phyloP scores from a whole-genome alignment of 1,139 yeast species.

The Williopsis jadinii region DNA sequence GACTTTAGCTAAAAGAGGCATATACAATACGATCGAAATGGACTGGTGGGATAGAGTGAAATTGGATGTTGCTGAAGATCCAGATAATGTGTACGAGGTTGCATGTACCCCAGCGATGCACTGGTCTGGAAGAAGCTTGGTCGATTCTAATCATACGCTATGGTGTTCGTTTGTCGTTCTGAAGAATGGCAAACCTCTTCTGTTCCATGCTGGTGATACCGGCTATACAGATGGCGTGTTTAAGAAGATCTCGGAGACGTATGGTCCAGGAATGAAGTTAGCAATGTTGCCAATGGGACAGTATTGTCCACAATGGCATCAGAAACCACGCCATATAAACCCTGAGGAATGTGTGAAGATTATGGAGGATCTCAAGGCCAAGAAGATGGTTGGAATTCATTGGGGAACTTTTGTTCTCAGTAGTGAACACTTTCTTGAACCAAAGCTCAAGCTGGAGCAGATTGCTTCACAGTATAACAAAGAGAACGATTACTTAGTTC shows the following conservation, averaged over 20 bases:
- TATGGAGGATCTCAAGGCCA: slow-evolving; percentile 53
- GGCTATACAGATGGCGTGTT: slow-evolving; percentile 77
- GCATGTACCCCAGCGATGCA: slow-evolving; percentile 96
- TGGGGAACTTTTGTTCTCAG: slow-evolving; percentile 94
- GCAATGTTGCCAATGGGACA: slow-evolving; percentile 91
- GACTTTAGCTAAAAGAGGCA: slow-evolving; percentile 46
- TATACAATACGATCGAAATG: slow-evolving; percentile 53
- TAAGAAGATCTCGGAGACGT: slow-evolving; percentile 50
- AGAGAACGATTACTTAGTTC: slow-evolving; percentile 37
- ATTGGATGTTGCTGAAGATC: slow-evolving; percentile 28
- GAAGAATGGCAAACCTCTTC: slow-evolving; percentile 57
- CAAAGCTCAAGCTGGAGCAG: slow-evolving; percentile 43
- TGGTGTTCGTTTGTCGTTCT: slow-evolving; percentile 84
- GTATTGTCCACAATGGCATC: slow-evolving; percentile 93
- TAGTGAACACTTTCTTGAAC: slow-evolving; percentile 83
- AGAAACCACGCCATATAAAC: slow-evolving; percentile 78
- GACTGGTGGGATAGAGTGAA: slow-evolving; percentile 85
- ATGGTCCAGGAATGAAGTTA: slow-evolving; percentile 56
- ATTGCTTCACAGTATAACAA: slow-evolving; percentile 29
- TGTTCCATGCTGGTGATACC: slow-evolving; percentile 93
- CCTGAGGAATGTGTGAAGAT: slow-evolving; percentile 73
- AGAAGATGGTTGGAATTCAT: slow-evolving; percentile 77
- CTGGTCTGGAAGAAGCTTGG: slow-evolving; percentile 82
- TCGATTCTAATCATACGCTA: slow-evolving; percentile 71
- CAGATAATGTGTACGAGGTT: slow-evolving; percentile 56